These are phyloP conservation scores for Skeletonema tropicum DNA, from an alignment of 108 stramenopile species.

Conservation along the genomic window DNA sequence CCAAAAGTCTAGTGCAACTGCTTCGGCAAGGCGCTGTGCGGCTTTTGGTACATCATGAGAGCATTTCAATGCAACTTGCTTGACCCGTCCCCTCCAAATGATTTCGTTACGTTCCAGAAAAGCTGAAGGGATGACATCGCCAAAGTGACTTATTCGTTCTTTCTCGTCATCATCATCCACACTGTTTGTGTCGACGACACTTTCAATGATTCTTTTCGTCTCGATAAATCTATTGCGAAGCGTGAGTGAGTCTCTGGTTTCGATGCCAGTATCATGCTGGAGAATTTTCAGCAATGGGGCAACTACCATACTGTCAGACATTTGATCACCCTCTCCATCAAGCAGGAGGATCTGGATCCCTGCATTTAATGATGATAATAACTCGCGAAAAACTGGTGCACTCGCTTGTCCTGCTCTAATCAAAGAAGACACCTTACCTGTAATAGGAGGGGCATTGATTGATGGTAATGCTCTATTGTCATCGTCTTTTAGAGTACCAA, in stretches of 20 bases:
- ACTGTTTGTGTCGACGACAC: slow-evolving; percentile 54
- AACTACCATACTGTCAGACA: slow-evolving; percentile 20
- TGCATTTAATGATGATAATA: slow-evolving; percentile 63
- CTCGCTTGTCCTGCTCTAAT: slow-evolving; percentile 85
- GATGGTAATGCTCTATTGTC: slow-evolving; percentile 27
- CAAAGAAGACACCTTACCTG: slow-evolving; percentile 74
- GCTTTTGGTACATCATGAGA: slow-evolving; percentile 57
- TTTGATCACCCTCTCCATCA: slow-evolving; percentile 18
- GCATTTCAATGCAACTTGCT: slow-evolving; percentile 42
- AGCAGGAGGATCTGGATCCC: slow-evolving; percentile 42
- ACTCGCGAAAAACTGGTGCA: slow-evolving; percentile 73
- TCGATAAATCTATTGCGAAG: slow-evolving; percentile 50
- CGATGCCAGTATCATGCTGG: slow-evolving; percentile 71
- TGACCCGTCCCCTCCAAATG: slow-evolving; percentile 76
- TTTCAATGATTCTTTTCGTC: slow-evolving; percentile 61
- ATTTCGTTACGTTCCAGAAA: slow-evolving; percentile 83
- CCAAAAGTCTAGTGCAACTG: slow-evolving; percentile 73
- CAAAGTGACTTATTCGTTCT: slow-evolving; percentile 43
- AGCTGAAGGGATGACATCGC: slow-evolving; percentile 51
- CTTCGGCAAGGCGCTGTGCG: slow-evolving; percentile 51
- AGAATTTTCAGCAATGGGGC: slow-evolving; percentile 58
- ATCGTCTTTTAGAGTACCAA: slow-evolving; percentile 52
- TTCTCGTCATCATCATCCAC: not conserved
- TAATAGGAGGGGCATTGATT: slow-evolving; percentile 54
- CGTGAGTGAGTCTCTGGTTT: slow-evolving; percentile 32